phyloP scores from a whole-genome alignment of 176 grass and related monocot genomes.

The Olyra latifolia region DNA sequence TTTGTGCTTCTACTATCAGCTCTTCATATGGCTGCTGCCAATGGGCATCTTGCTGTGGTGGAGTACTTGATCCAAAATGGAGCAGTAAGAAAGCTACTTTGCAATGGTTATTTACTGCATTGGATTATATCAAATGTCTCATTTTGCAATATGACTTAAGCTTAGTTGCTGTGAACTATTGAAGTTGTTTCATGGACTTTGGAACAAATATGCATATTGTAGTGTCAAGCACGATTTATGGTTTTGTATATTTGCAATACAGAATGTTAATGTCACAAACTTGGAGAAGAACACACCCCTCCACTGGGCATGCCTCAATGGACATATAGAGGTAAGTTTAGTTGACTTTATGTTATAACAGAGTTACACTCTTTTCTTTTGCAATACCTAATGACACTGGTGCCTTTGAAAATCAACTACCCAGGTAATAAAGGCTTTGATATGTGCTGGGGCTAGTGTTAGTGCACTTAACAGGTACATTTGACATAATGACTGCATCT shows the following conservation, averaged over 20 bases:
- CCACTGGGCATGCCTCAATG: slow-evolving; percentile 94
- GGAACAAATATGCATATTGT: background rate
- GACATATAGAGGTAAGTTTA: slow-evolving; percentile 64
- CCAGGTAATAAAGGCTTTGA: slow-evolving; percentile 86
- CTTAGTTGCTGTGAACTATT: background rate
- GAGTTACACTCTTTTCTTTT: background rate
- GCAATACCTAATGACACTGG: background rate
- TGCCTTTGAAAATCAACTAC: slow-evolving; percentile 14
- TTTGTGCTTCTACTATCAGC: slow-evolving; percentile 43
- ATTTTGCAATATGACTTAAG: background rate
- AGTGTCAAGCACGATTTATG: background rate
- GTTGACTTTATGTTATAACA: background rate
- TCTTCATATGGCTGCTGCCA: slow-evolving; percentile 95
- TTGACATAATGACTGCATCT: slow-evolving; percentile 4
- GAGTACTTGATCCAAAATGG: slow-evolving; percentile 92
- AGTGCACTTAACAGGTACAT: slow-evolving; percentile 84
- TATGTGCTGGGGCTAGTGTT: slow-evolving; percentile 64
- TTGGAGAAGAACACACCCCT: slow-evolving; percentile 89
- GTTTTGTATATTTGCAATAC: slow-evolving; percentile 19
- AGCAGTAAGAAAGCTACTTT: slow-evolving; percentile 52
- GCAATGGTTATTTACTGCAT: background rate
- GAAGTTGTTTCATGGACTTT: background rate
- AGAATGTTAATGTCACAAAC: slow-evolving; percentile 87
- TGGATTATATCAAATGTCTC: background rate
- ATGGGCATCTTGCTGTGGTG: slow-evolving; percentile 85